Evolutionary conservation across 257 asterid genomes (phyloP), one percentile per base, ranked within the genome.

Genomic region (Capsicum baccatum): DNA sequence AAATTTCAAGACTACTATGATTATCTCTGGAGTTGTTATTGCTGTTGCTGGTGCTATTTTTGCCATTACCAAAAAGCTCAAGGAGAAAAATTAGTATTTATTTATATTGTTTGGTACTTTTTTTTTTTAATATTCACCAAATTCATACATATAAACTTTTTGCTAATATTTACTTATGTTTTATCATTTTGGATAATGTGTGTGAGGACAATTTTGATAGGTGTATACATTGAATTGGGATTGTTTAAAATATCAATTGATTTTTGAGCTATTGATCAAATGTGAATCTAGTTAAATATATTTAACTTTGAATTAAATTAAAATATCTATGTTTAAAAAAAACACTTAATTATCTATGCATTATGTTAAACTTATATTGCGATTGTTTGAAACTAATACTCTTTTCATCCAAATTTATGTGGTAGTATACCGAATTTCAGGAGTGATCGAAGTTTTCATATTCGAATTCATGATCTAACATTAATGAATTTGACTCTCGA

Each of bases 21-120:
- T 92, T 39, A 85, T 95, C 68, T 89, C 98, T 5, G 99, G 96
- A 67, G 88, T 94, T 14, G 66, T 90, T 6, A 91, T 91, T 57
- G 97, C 96, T 6, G 91, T 92, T n/a, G 90, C 86, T 26, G 99
- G 97, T 56, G 97, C 98, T 17, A 73, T 87, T 50, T 94, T 91
- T 50, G 97, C 96, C 88, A 86, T 94, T 17, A 88, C 92, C 90
- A 93, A 88, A 79, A 95, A 91, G 84, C 85, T 94, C 37, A 92
- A 86, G 86, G 97, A 92, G 86, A 95, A 90, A 89, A 56, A 56
- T 62, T 62, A 14, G 21, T 52, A 15, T 13, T 67, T 35, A 35
- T 26, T 74, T 52, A 3, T 50, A 47, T 50, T 2, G 14, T 52
- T 52, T 52, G 13, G 47, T 0, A 76, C 48, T 14, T 74, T 74